Evolutionary conservation across 75 land plant species (phyloP), one percentile per base, ranked within the genome.

Genomic region (Selaginella moellendorffii): DNA sequence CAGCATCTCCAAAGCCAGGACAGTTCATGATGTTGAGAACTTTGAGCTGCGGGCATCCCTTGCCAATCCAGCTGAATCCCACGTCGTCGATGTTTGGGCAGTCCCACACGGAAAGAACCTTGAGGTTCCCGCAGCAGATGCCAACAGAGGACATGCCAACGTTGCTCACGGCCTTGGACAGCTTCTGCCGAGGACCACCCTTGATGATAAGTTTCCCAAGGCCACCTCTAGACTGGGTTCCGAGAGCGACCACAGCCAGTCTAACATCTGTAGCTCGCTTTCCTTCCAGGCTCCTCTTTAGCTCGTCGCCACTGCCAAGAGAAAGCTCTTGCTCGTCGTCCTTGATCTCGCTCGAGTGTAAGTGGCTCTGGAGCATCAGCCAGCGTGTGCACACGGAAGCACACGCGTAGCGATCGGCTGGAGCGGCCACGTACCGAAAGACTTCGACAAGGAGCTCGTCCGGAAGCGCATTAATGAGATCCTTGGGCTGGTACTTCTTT

Each of bases 301-400:
- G 86, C 17, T 71, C 77, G 31, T 84, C 97, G 62, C 14, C 46
- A 5, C 46, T 36, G 46, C 46, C 5, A 14, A 36, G 10, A 36
- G 14, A 5, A 36, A 36, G 46, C 10, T 36, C n/a, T 36, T 36
- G 46, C 46, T 36, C 14, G 14, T 14, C 46, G 31, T 22, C 24
- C 42, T 72, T n/a, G 22, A 79, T 29, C 27, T 82, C 88, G 25
- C 58, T 62, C 60, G 69, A 62, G 2, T 26, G 78, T 74, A 91
- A 77, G 64, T 62, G 73, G 72, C 88, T 84, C 60, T 82, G 70
- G 51, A 88, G 89, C 72, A 75, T 63, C 54, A 91, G 86, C 88
- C 88, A 91, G 51, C 82, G 86, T 76, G 80, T 91, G 28, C 86
- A 91, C 24, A 91, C 95, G 62, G 72, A 85, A 21, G 97, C 95